These are phyloP conservation scores for Fusarium phyllophilum DNA, from an alignment of 2,329 filamentous ascomycete genomes.

Conservation along the genomic window DNA sequence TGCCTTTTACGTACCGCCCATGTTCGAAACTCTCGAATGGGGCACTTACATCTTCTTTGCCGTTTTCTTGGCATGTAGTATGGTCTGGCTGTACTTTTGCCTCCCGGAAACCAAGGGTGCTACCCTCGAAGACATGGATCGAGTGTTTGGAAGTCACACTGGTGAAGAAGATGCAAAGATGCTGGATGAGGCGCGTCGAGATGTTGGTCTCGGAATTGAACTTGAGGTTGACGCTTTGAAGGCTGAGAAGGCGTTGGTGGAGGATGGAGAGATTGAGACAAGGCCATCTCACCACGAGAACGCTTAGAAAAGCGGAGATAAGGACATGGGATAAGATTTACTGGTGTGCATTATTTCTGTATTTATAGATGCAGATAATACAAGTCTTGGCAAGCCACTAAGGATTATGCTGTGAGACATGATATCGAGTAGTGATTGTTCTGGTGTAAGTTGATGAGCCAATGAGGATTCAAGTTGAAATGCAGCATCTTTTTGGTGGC, in stretches of 20 bases:
- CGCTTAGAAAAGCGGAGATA: neutral
- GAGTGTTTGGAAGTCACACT: constrained; percentile 56
- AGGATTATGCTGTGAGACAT: neutral
- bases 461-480: constrained; percentile 5
- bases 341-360: neutral
- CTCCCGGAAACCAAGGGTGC: constrained; percentile 66
- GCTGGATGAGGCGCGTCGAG: constrained; percentile 35
- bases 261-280: constrained; percentile 26
- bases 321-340: neutral
- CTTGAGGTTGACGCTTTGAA: constrained; percentile 27
- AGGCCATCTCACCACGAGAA: constrained; percentile 33
- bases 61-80: constrained; percentile 57
- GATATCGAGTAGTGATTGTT: neutral
- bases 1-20: constrained; percentile 56
- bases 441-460: constrained; percentile 10
- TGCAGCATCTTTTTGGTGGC: neutral
- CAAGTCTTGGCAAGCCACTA: neutral
- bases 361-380: neutral
- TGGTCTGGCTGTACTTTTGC: constrained; percentile 60
- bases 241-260: constrained; percentile 34
- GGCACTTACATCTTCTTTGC: constrained; percentile 69
- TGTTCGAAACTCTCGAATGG: constrained; percentile 50
- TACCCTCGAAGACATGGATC: constrained; percentile 64
- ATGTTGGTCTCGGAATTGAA: constrained; percentile 34
- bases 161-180: constrained; percentile 40